A percentile compares a stretch with the other conserved stretches of the same genome.
Evolutionary conservation across 441 rosid genomes (phyloP).

Genomic region (Adansonia madagascariensis): DNA sequence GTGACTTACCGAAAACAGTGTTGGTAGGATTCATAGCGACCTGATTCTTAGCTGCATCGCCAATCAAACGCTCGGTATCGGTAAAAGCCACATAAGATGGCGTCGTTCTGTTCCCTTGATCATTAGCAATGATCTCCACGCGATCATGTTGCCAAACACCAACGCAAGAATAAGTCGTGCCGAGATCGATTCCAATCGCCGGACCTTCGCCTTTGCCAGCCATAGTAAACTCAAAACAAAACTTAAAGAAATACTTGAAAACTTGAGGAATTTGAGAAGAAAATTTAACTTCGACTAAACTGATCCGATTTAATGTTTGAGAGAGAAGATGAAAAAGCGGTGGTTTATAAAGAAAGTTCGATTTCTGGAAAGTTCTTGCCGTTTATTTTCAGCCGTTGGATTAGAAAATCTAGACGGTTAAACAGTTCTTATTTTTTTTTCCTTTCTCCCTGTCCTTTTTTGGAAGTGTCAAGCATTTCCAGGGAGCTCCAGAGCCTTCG

Average conservation of each 20-base stretch:
- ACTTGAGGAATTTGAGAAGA: background rate
- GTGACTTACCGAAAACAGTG: slow-evolving; percentile 50
- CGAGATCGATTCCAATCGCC: slow-evolving; percentile 61
- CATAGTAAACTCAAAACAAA: background rate
- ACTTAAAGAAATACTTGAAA: too few species aligned
- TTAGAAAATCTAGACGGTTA: too few species aligned
- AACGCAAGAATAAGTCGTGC: slow-evolving; percentile 62
- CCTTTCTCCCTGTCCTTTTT: too few species aligned
- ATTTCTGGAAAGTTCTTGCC: too few species aligned
- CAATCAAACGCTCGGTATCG: slow-evolving; percentile 56
- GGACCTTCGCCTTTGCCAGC: slow-evolving; percentile 53
- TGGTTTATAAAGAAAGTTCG: too few species aligned
- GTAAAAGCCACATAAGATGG: slow-evolving; percentile 65
- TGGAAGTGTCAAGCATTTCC: too few species aligned
- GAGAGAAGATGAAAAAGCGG: too few species aligned
- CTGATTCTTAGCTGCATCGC: slow-evolving; percentile 59
- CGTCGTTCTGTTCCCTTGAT: slow-evolving; percentile 60
- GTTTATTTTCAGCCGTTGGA: too few species aligned
- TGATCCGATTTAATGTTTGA: too few species aligned
- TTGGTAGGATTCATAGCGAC: slow-evolving; percentile 64
- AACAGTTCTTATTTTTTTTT: too few species aligned
- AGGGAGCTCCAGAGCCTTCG: too few species aligned
- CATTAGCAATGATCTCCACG: slow-evolving; percentile 65
- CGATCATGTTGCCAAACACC: slow-evolving; percentile 70
- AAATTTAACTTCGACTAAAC: too few species aligned